Base-by-base conservation (phyloP, 139 green algal genomes). In the Chlorella sp. region DNA sequence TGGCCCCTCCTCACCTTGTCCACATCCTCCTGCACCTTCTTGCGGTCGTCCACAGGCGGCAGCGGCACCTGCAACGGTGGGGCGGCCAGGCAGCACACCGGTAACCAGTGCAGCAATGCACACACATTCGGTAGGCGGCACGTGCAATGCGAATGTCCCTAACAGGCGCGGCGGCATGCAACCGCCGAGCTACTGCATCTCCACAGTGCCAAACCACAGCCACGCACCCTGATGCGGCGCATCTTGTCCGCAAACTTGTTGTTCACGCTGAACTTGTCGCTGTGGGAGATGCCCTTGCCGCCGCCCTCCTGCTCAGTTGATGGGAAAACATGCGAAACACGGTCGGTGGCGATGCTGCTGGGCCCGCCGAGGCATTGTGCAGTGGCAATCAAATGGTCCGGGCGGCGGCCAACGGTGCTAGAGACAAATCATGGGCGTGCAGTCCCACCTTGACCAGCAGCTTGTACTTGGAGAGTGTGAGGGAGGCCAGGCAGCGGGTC, bases 1-100 rank as follows among this genome's bases (percentile, higher is more conserved):
- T n/a, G n/a, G n/a, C n/a, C n/a, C 17, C 1, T 5, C 36, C 70
- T 76, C 71, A 78, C 71, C 78, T 98, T 98, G 92, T 98, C 95
- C 60, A 99, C 96, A n/a, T 98, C 94, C 91, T 98, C 96, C 78
- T 97, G 90, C 51, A 98, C 96, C 90, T 97, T 98, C 76, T 95
- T 94, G 88, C 96, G 96, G 91, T 99, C 95, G 26, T 97, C 94
- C 73, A 97, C 87, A 1, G 93, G 92, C 23, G 97, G 96, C 81
- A 97, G 81, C 2, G 94, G 91, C 26, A 97, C 88, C 91, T 92
- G 84, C 60, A 47, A 1, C 9, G 12, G 74, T 4, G 28, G 56
- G 12, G 18, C 18, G 75, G 32, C 18, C 1, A 4, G 60, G 30
- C 21, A 18, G 21, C 41, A 60, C 17, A 13, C 32, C 73, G 36